Evolutionary conservation across 2,329 filamentous ascomycete genomes (phyloP), one percentile per base, ranked within the genome.

Genomic region (Talaromyces sp.): DNA sequence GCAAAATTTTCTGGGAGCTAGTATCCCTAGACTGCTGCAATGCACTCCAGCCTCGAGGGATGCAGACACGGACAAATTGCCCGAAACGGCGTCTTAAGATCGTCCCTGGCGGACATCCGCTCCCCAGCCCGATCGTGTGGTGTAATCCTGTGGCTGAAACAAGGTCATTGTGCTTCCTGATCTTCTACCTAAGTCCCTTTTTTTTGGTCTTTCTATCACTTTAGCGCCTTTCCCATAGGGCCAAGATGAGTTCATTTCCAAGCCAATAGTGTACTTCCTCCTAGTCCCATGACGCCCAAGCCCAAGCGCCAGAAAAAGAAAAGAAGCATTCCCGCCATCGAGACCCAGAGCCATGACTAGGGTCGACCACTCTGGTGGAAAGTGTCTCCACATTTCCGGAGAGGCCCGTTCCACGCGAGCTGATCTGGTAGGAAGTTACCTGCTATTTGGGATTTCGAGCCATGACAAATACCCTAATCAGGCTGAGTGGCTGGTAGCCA

Each of bases 51-150:
- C 49, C 37, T 52, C 22, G 33, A 42, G 33, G 11, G 8, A 51
- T 60, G 60, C 62, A 63, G 22, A 44, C 44, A 57, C 62, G 62
- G 62, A 58, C 44, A 59, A 58, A 61, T 62, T 61, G 14, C 62
- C 61, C 57, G 54, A 63, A 64, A 35, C 33, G 49, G 61, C 39
- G 36, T 40, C 29, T 42, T n/a, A 14, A 57, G 56, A 62, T 63
- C 57, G 55, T 58, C 55, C 39, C 49, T 56, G 52, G 45, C 27
- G 44, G 51, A 50, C 48, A 63, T 56, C 44, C 45, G 43, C 51
- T 22, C 37, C 40, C 36, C 36, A 39, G 24, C 52, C 55, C 55
- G 55, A 63, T 60, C 56, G 52, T 56, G 36, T 24, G 22, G 48
- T 52, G 48, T 13, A 36, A 48, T 16, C 11, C 14, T 22, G 43